These are phyloP conservation scores for Coemansia sp. DNA, from an alignment of 192 early-diverging fungal species.

Conservation along the genomic window DNA sequence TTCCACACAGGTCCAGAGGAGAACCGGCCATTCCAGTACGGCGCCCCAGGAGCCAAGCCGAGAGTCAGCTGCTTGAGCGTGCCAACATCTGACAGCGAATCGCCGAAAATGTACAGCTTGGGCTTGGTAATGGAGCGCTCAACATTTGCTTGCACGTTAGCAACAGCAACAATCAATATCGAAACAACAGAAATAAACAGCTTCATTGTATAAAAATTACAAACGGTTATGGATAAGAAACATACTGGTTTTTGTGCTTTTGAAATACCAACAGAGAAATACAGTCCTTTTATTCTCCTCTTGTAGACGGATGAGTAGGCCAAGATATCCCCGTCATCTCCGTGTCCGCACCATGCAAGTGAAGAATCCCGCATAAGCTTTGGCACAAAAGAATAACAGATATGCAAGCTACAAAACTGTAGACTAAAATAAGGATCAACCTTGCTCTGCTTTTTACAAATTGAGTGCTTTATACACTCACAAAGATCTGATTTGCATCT, in stretches of 20 bases:
- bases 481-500: too few relatives aligned
- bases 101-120: conserved; percentile 29
- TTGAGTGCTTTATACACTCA: not conserved
- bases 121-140: conserved; percentile 7
- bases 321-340: not conserved
- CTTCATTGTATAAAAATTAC: conserved; percentile 4
- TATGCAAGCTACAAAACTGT: not conserved
- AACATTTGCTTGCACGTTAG: conserved; percentile 10
- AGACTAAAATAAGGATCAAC: not conserved
- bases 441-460: too few relatives aligned
- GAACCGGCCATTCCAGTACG: conserved; percentile 43
- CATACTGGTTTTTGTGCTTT: not conserved
- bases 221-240: not conserved
- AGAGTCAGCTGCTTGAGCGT: conserved; percentile 32
- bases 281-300: not conserved
- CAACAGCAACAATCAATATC: not conserved
- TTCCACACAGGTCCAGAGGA: conserved; percentile 41
- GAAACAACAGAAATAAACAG: conserved; percentile 11
- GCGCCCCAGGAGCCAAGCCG: conserved; percentile 16
- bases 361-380: not conserved
- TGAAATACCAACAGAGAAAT: too few relatives aligned
- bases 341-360: not conserved
- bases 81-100: conserved; percentile 38
- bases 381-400: not conserved
- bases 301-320: too few relatives aligned